Conservation (phyloP, 108 stramenopile genomes). For the Pseudonitzschia multiseries region DNA sequence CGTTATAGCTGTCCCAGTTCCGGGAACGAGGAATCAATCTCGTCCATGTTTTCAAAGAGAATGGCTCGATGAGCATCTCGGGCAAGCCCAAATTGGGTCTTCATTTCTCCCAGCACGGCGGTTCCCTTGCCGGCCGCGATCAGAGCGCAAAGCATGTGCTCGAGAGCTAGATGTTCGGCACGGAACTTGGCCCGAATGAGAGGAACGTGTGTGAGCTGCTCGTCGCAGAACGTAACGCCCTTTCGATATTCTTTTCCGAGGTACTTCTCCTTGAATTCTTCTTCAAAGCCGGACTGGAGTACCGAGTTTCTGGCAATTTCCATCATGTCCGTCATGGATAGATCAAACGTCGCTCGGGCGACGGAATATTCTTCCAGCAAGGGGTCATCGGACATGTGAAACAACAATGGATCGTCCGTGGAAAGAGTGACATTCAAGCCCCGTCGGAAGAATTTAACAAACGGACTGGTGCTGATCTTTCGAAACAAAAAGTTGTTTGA, state of each 20-base stretch:
- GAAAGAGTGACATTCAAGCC: conserved; percentile 96
- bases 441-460: conserved; percentile 79
- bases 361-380: conserved; percentile 98
- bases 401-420: conserved; percentile 97
- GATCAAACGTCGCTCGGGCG: conserved; percentile 93
- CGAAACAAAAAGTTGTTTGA: conserved; percentile 99
- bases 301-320: conserved; percentile 98
- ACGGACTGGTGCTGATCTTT: conserved; percentile 92
- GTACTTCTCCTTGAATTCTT: conserved; percentile 93
- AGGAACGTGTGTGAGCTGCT: conserved; percentile 84
- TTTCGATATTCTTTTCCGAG: conserved; percentile 85
- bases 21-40: conserved; percentile 64
- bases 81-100: conserved; percentile 79
- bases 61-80: conserved; percentile 83
- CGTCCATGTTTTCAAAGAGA: conserved; percentile 75
- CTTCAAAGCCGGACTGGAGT: conserved; percentile 94
- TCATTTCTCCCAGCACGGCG: conserved; percentile 81
- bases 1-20: conserved; percentile 71
- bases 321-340: conserved; percentile 96
- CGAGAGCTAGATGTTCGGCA: conserved; percentile 87
- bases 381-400: conserved; percentile 98
- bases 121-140: conserved; percentile 83
- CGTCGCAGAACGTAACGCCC: conserved; percentile 87
- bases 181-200: conserved; percentile 87
- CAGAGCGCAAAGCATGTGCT: conserved; percentile 79